Percentiles rank a stretch among this genome's conserved stretches.
phyloP scores from a whole-genome alignment of 129 eudicot genomes.

The Pseudognaphalium luteoalbum region DNA sequence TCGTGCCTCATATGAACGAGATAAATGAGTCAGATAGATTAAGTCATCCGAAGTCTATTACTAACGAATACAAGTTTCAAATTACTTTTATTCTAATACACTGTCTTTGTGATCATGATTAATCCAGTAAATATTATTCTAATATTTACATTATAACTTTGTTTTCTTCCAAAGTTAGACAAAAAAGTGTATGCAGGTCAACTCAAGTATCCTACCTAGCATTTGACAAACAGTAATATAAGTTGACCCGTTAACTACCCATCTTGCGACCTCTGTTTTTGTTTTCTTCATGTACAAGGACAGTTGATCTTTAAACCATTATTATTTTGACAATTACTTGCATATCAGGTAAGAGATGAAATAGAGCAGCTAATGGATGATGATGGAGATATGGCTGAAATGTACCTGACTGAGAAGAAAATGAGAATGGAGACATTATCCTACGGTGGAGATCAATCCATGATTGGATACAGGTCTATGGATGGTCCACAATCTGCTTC shows the following conservation, averaged over 20 bases:
- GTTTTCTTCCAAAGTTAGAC: too few species aligned
- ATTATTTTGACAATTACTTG: conserved; percentile 13
- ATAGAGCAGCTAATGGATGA: conserved; percentile 99
- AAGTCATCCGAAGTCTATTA: too few species aligned
- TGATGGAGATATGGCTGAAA: conserved; percentile 99
- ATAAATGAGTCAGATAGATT: too few species aligned
- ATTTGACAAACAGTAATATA: too few species aligned
- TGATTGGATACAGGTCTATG: conserved; percentile 58
- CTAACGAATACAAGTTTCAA: too few species aligned
- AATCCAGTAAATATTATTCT: too few species aligned
- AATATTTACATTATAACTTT: too few species aligned
- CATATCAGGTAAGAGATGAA: conserved; percentile 89
- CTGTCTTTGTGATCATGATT: too few species aligned
- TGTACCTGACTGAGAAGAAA: conserved; percentile 97
- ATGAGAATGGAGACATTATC: background rate
- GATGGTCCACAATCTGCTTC: conserved; percentile 62
- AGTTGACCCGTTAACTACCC: background rate
- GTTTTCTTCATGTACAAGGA: background rate
- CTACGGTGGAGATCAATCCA: conserved; percentile 76
- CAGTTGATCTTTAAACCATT: background rate
- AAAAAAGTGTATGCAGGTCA: too few species aligned
- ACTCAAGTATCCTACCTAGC: too few species aligned
- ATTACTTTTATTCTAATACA: too few species aligned
- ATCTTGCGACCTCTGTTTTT: background rate
- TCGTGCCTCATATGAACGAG: background rate